Conservation (phyloP, 2,329 filamentous ascomycete genomes). For the Aspergillus japonicus region DNA sequence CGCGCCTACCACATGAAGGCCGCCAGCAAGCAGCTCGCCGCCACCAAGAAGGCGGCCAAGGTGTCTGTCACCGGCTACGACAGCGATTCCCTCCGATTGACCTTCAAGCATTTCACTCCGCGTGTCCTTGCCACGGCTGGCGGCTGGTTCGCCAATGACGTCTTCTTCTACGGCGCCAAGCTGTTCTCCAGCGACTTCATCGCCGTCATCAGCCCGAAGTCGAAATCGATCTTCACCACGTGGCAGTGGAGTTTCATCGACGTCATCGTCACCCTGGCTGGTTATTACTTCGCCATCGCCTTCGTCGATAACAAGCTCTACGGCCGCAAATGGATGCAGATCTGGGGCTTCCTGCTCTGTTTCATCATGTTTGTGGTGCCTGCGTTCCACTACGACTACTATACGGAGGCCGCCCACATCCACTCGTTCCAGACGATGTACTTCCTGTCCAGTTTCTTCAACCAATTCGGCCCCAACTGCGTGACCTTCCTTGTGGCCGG, state of each 20-base stretch:
- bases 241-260: conserved; percentile 7
- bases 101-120: conserved; percentile 5
- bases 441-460: conserved; percentile 8
- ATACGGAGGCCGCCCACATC: conserved; percentile 2
- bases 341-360: conserved; percentile 5
- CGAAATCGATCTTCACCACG: conserved; percentile 1
- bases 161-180: conserved; percentile 7
- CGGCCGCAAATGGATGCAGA: conserved; percentile 7
- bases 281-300: conserved; percentile 1
- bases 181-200: conserved; percentile 6
- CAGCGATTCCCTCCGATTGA: conserved; percentile 1
- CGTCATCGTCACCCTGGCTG: neutral
- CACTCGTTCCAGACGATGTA: conserved; percentile 7
- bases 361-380: conserved; percentile 7
- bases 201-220: neutral
- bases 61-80: conserved; percentile 4
- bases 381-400: conserved; percentile 6
- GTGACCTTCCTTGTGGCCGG: conserved; percentile 94
- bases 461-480: conserved; percentile 69
- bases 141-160: conserved; percentile 7
- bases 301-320: conserved; percentile 8
- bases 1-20: conserved; percentile 10
- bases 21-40: conserved; percentile 5
- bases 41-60: conserved; percentile 4
- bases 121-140: conserved; percentile 1